These are phyloP conservation scores for Termitomyces sp. DNA, from an alignment of 768 basidiomycete species.

Conservation along the genomic window DNA sequence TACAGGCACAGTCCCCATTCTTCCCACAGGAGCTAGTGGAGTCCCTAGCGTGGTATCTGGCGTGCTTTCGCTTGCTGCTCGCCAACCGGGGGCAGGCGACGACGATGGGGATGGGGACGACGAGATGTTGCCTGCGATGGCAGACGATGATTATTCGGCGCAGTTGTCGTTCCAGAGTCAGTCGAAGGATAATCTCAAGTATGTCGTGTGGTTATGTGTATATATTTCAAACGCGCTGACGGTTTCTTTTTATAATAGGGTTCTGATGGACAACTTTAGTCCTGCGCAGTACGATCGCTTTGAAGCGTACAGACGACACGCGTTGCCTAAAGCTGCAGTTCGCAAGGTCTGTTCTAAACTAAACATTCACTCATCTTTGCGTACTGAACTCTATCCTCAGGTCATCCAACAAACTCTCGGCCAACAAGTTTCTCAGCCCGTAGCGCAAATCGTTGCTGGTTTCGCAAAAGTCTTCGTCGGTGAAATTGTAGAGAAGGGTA, in stretches of 20 bases:
- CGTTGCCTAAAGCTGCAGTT: slow-evolving; percentile 78
- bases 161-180: slow-evolving; percentile 83
- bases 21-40: slow-evolving; percentile 13
- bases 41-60: slow-evolving; percentile 10
- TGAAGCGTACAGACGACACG: slow-evolving; percentile 82
- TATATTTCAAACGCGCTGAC: neutral
- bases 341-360: slow-evolving; percentile 67
- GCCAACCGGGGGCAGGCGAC: slow-evolving; percentile 25
- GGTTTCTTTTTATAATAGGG: slow-evolving; percentile 42
- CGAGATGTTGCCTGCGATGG: slow-evolving; percentile 79
- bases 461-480: slow-evolving; percentile 92
- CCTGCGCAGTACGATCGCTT: slow-evolving; percentile 84
- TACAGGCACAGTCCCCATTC: slow-evolving; percentile 9
- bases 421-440: slow-evolving; percentile 81
- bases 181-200: slow-evolving; percentile 88
- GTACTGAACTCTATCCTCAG: slow-evolving; percentile 32
- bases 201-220: slow-evolving; percentile 4
- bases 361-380: slow-evolving; percentile 7
- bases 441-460: slow-evolving; percentile 87
- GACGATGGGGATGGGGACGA: slow-evolving; percentile 76
- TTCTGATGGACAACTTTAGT: slow-evolving; percentile 86
- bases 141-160: slow-evolving; percentile 84
- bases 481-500: slow-evolving; percentile 88
- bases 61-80: neutral
- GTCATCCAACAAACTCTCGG: slow-evolving; percentile 80